Evolutionary conservation across 768 basidiomycete species (phyloP).

Genomic region (Mycena leptocephala): DNA sequence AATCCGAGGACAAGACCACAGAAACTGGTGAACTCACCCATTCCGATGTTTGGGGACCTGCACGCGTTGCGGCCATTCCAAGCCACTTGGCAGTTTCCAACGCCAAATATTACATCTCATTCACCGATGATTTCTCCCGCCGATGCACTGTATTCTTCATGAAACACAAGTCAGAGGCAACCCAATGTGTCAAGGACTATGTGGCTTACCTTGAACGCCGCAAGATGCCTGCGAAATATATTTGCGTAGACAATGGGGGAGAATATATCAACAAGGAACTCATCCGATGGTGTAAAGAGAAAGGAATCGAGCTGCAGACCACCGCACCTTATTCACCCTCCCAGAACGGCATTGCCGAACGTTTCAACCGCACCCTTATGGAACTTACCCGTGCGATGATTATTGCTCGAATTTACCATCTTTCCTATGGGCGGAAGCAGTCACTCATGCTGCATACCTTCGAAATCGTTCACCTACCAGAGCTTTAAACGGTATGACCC

Average conservation of each 20-base stretch:
- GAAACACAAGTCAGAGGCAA: constrained; percentile 20
- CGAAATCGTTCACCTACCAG: constrained; percentile 15
- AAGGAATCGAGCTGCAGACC: constrained; percentile 11
- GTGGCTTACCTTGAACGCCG: neutral
- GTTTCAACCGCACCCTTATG: constrained; percentile 14
- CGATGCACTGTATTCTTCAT: constrained; percentile 9
- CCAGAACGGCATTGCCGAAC: constrained; percentile 21
- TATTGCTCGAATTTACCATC: constrained; percentile 17
- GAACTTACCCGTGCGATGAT: constrained; percentile 18
- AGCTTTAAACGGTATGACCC: constrained; percentile 9
- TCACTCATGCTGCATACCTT: constrained; percentile 13
- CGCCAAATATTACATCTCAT: neutral
- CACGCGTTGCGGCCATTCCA: constrained; percentile 7
- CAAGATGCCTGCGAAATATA: neutral
- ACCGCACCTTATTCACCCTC: constrained; percentile 21
- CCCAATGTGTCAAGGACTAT: constrained; percentile 16
- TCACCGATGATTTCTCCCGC: constrained; percentile 6
- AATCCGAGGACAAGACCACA: neutral
- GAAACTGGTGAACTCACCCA: constrained; percentile 17
- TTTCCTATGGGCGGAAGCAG: constrained; percentile 16
- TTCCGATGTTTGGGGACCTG: constrained; percentile 15
- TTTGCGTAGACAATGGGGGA: constrained; percentile 19
- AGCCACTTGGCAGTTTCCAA: constrained; percentile 11
- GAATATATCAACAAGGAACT: constrained; percentile 17
- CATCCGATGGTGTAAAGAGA: constrained; percentile 12